Percentiles rank a stretch among this genome's conserved stretches.
Conservation (phyloP, 1,284 basidiomycete species). For the Cutaneotrichosporon mucoides region DNA sequence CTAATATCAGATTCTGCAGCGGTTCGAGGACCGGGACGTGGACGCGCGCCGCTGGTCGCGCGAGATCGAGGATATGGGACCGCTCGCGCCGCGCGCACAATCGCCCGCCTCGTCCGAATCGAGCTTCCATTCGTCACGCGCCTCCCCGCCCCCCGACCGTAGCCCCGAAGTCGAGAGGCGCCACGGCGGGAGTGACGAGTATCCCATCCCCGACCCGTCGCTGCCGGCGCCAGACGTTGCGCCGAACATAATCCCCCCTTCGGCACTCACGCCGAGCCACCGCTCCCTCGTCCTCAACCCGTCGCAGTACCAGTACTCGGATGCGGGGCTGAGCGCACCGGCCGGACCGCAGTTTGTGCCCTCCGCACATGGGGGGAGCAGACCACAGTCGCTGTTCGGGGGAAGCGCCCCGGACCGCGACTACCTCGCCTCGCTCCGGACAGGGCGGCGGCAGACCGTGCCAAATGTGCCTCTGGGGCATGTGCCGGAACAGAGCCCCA, state of each 20-base stretch:
- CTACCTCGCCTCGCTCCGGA: constrained; percentile 1
- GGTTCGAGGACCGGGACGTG: constrained; percentile 60
- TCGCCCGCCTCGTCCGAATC: constrained; percentile 44
- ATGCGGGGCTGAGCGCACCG: background rate
- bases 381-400: constrained; percentile 10
- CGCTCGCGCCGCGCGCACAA: constrained; percentile 43
- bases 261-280: constrained; percentile 35
- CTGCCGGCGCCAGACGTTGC: constrained; percentile 44
- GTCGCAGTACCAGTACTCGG: constrained; percentile 1
- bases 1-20: constrained; percentile 14
- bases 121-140: constrained; percentile 42
- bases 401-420: constrained; percentile 8
- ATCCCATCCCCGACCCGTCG: constrained; percentile 38
- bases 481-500: constrained; percentile 1
- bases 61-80: constrained; percentile 75
- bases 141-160: constrained; percentile 26
- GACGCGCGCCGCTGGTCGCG: constrained; percentile 72
- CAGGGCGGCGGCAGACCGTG: background rate
- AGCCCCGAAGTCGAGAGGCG: constrained; percentile 1
- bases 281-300: constrained; percentile 35
- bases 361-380: background rate
- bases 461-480: background rate
- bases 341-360: background rate
- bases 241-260: constrained; percentile 39
- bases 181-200: constrained; percentile 4